Conservation (phyloP, 1,284 basidiomycete genomes). For the Apiotrichum laibachii region DNA sequence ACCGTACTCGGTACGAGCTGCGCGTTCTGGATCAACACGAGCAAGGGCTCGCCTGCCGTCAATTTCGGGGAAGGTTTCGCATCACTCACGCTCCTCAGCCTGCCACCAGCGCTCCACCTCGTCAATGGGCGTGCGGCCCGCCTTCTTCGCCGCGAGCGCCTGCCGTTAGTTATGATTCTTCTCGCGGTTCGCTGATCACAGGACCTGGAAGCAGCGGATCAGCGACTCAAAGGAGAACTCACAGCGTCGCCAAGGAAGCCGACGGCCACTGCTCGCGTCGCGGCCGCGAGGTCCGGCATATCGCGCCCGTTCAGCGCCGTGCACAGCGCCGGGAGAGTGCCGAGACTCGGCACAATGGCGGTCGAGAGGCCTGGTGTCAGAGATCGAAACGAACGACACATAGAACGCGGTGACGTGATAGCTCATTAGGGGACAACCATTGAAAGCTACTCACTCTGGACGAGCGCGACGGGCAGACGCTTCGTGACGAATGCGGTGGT, state of each 20-base stretch:
- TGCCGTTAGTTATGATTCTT: slow-evolving; percentile 9
- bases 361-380: slow-evolving; percentile 24
- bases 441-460: slow-evolving; percentile 38
- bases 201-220: too few species aligned
- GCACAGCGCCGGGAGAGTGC: neutral
- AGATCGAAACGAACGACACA: neutral
- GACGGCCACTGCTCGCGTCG: slow-evolving; percentile 27
- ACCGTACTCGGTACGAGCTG: slow-evolving; percentile 30
- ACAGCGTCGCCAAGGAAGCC: slow-evolving; percentile 37
- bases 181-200: slow-evolving; percentile 10
- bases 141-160: slow-evolving; percentile 27
- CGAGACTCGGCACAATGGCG: slow-evolving; percentile 15
- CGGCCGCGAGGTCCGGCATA: slow-evolving; percentile 29
- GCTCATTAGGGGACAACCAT: too few species aligned
- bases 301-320: slow-evolving; percentile 30
- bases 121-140: slow-evolving; percentile 36
- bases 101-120: slow-evolving; percentile 40
- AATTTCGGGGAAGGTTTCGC: neutral
- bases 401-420: too few species aligned
- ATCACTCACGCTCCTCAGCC: slow-evolving; percentile 22
- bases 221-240: slow-evolving; percentile 1
- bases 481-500: slow-evolving; percentile 19
- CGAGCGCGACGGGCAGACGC: slow-evolving; percentile 35
- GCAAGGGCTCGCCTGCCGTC: slow-evolving; percentile 23
- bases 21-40: slow-evolving; percentile 41